Conservation (phyloP, 306 rosid genomes). For the Malus domestica region ASM211411v1 NC_041793.1:6904001-6904500, state of each 20-base stretch:
- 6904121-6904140: background rate
- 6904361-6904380: constrained; percentile 54
- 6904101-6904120: background rate
- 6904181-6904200: background rate
- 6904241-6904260: background rate
- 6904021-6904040: constrained; percentile 77
- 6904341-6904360: background rate
- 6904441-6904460: constrained; percentile 96
- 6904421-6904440: constrained; percentile 84
- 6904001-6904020: constrained; percentile 88
- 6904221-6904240: background rate
- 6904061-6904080: background rate
- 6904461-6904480: constrained; percentile 5
- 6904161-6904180: background rate
- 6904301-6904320: background rate
- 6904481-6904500: background rate
- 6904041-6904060: background rate
- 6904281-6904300: background rate
- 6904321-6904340: background rate
- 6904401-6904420: constrained; percentile 73
- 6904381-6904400: constrained; percentile 95
- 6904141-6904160: background rate
- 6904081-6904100: background rate
- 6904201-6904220: background rate
- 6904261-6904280: background rate